Base-by-base conservation (phyloP, 192 early-diverging fungal genomes). In the Coemansia sp. region DNA sequence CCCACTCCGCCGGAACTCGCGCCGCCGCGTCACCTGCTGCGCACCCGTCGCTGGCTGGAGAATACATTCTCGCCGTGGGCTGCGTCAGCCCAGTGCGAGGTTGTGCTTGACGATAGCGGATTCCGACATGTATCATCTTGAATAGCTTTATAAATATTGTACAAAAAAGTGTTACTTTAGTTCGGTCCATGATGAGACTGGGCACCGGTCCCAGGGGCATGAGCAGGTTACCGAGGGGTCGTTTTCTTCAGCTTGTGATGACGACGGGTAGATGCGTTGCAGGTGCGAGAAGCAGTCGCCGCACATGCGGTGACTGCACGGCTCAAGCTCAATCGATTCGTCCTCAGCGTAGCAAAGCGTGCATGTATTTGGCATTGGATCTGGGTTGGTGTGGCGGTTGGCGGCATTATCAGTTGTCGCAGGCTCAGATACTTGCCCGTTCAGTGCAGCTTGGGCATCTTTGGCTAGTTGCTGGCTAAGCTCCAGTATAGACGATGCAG, bases 201-300 rank as follows among this genome's bases (percentile, higher is more conserved):
- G n/a, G n/a, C n/a, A n/a, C n/a, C 74, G 56, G 54, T 77, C 74
- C 74, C 74, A 77, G 0, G 74, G 74, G 24, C 74, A 77, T 2
- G 54, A 53, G 19, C 62, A 75, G 8, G 33, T 11, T 0, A 28
- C 32, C 18, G 21, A 7, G 0, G 42, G 12, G 25, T 56, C 47
- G 21, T 38, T 30, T 48, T 58, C 25, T 12, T 38, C 35, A 45
- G 49, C 40, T 22, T 69, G 62, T 9, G 62, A 75, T 8, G 58
- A 54, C 2, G 73, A 60, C 19, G 45, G 33, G 25, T 58, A 56
- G 51, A 66, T 61, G 3, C 24, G 35, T 4, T 64, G 46, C 35
- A 77, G 45, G 49, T 64, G 63, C 9, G 27, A 32, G 33, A 77
- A 67, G 61, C 74, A 77, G n/a, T 25, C 51, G 4, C 8, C 3